Conservation (phyloP, 306 rosid genomes). For the Hippophae tibetana region DNA sequence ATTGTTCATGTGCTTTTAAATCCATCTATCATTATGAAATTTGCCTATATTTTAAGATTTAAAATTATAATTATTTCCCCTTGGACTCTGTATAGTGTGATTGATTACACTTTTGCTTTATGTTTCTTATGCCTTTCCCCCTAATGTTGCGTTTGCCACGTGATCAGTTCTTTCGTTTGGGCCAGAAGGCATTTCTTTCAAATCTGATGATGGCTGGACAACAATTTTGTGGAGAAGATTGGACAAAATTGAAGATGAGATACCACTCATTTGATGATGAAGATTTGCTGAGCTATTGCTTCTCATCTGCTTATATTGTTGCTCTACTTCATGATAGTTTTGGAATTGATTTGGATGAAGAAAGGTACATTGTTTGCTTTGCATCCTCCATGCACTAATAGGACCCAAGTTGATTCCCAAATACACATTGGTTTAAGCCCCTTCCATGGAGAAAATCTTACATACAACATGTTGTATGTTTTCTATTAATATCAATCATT, state of each 20-base stretch:
- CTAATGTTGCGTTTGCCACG: constrained; percentile 6
- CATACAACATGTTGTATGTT: too few relatives aligned
- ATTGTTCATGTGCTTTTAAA: too few relatives aligned
- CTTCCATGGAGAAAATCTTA: too few relatives aligned
- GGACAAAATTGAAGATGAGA: constrained; percentile 53
- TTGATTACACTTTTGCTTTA: too few relatives aligned
- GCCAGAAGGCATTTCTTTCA: constrained; percentile 57
- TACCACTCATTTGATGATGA: constrained; percentile 47
- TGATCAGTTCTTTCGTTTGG: constrained; percentile 68
- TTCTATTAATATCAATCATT: too few relatives aligned
- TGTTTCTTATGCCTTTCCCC: too few relatives aligned
- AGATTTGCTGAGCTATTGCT: constrained; percentile 76
- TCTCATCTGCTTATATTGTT: constrained; percentile 93
- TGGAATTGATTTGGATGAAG: constrained; percentile 73
- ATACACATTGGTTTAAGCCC: not conserved
- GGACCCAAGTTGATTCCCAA: not conserved
- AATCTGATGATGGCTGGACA: constrained; percentile 71
- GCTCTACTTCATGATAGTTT: constrained; percentile 94
- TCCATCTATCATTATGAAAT: too few relatives aligned
- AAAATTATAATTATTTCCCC: too few relatives aligned
- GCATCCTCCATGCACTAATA: not conserved
- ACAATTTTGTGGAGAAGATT: constrained; percentile 75
- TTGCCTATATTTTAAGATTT: too few relatives aligned
- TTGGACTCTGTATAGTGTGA: too few relatives aligned
- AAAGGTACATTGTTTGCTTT: constrained; percentile 43